Conservation (phyloP, 1,284 basidiomycete genomes). For the Thelephora terrestris region DNA sequence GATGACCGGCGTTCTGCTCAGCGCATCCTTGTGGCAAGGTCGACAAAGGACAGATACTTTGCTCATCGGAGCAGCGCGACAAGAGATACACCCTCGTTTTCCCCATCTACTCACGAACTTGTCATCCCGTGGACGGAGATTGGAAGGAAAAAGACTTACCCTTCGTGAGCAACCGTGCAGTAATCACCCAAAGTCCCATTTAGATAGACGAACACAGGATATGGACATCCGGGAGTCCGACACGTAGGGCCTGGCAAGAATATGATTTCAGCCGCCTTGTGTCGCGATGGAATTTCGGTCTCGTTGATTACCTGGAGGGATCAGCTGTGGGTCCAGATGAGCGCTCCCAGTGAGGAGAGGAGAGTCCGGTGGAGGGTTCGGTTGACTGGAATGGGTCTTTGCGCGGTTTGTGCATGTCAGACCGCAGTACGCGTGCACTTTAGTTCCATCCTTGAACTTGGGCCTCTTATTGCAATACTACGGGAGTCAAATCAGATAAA, state of each 20-base stretch:
- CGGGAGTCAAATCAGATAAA: background rate
- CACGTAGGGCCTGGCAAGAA: background rate
- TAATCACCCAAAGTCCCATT: conserved; percentile 25
- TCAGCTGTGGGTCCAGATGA: no score
- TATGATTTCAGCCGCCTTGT: background rate
- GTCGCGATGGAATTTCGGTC: background rate
- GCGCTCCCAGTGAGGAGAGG: no score
- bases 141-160: conserved; percentile 20
- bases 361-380: background rate
- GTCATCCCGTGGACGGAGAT: background rate
- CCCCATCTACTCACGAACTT: conserved; percentile 6
- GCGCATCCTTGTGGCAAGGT: conserved; percentile 41
- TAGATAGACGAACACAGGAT: background rate
- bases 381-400: background rate
- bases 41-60: conserved; percentile 44
- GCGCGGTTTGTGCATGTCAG: conserved; percentile 10
- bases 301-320: no score
- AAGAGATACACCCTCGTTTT: conserved; percentile 46
- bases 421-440: conserved; percentile 9
- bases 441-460: conserved; percentile 2
- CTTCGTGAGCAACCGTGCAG: conserved; percentile 40
- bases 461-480: conserved; percentile 11
- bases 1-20: conserved; percentile 40
- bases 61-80: conserved; percentile 40
- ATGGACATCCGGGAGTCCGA: background rate